Base-by-base conservation (phyloP, 1,284 basidiomycete genomes). In the Veloporphyrellus conicus region DNA sequence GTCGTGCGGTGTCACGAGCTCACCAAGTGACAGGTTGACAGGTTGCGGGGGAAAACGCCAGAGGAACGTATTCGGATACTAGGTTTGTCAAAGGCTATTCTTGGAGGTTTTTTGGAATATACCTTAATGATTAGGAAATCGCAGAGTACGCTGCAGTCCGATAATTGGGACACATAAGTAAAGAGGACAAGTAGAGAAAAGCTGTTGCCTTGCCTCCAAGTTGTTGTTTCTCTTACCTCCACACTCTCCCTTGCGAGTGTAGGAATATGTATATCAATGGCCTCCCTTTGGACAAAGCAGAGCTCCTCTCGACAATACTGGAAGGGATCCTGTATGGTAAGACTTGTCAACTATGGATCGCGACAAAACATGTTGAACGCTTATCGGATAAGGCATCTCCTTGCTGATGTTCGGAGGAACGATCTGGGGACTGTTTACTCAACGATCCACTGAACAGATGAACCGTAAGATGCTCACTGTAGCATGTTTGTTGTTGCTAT, bases 311-410 rank as follows among this genome's bases (percentile, higher is more conserved):
- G 8, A 20, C 33, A 20, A 4, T 54, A 6, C 18, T 57, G 9
- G 57, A 57, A 39, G 39, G 10, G 4, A 6, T 56, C 1, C 38
- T 57, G 11, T 59, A 59, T 34, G 55, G 55, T 57, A 32, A 34
- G 32, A n/a, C 15, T 4, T 11, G 9, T 23, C 5, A 2, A 12
- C 6, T 14, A 18, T 18, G 1, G 3, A 19, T 19, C n/a, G 8
- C 25, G 11, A 16, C 11, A 2, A 38, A 34, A 9, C n/a, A 15
- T n/a, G 12, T 15, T 37, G 12, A 52, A 22, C 2, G 11, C 9
- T 27, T 28, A 10, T 35, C 14, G 10, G 1, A 4, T 18, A 49
- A 53, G 52, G 52, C 3, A 33, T 46, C 41, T 53, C 52, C 1
- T 10, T 54, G 23, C 9, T 35, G n/a, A 36, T 54, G 28, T 52